A percentile compares a stretch with the other conserved stretches of the same genome.
These are phyloP conservation scores for Trichosporon sp. DNA, from an alignment of 1,284 basidiomycete genomes.

Conservation along the genomic window DNA sequence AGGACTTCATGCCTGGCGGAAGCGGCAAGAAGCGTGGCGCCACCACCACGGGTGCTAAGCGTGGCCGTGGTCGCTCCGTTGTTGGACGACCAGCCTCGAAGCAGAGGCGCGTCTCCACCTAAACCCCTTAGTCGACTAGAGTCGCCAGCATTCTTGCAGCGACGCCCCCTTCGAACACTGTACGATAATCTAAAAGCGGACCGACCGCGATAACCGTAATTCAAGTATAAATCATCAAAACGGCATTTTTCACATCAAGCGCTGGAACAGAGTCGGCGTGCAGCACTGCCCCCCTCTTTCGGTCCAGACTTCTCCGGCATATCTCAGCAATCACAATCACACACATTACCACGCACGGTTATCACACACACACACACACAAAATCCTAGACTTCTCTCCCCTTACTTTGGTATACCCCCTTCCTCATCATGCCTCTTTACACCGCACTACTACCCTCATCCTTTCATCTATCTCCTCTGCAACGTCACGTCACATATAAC, in stretches of 20 bases:
- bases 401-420: background rate
- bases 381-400: background rate
- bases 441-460: background rate
- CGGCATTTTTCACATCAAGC: background rate
- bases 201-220: background rate
- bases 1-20: conserved; percentile 20
- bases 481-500: background rate
- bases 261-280: background rate
- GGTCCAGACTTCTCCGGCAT: background rate
- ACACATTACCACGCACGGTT: background rate
- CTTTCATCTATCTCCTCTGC: background rate
- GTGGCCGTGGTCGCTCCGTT: conserved; percentile 7
- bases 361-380: too few species aligned
- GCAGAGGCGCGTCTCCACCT: conserved; percentile 12
- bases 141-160: background rate
- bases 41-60: conserved; percentile 9
- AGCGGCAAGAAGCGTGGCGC: conserved; percentile 19
- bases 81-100: background rate
- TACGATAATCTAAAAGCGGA: background rate
- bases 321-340: background rate
- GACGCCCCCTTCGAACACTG: background rate
- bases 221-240: background rate
- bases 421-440: background rate
- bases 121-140: background rate
- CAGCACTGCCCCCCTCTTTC: background rate